These are phyloP conservation scores for Stagonosporopsis rhizophila DNA, from an alignment of 2,329 filamentous ascomycete genomes.

Conservation along the genomic window DNA sequence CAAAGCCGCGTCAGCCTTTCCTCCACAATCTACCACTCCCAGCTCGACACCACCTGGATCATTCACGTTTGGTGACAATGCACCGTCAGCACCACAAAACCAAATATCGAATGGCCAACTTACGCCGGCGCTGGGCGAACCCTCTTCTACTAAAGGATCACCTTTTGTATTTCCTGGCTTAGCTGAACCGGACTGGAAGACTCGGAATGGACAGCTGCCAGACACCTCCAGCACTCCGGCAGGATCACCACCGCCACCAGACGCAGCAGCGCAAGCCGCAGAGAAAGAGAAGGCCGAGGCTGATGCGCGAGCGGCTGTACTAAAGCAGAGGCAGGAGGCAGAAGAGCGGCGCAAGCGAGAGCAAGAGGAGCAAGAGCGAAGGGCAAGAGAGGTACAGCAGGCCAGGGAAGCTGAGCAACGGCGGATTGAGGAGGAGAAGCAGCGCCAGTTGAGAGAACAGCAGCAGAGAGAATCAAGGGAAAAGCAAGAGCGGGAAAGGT, in stretches of 20 bases:
- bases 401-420: conserved; percentile 31
- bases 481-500: conserved; percentile 30
- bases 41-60: conserved; percentile 9
- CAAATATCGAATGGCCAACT: not conserved
- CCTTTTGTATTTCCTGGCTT: conserved; percentile 20
- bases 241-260: conserved; percentile 20
- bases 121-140: not conserved
- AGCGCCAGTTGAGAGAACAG: conserved; percentile 21
- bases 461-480: conserved; percentile 24
- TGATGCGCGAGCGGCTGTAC: conserved; percentile 19
- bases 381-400: conserved; percentile 20
- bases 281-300: conserved; percentile 26
- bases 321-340: conserved; percentile 19
- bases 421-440: conserved; percentile 23
- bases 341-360: conserved; percentile 20
- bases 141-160: not conserved
- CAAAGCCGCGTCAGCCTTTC: not conserved
- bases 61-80: conserved; percentile 4
- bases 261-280: conserved; percentile 18
- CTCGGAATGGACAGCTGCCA: conserved; percentile 1
- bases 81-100: not conserved
- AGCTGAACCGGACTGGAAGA: not conserved
- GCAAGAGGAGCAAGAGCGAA: conserved; percentile 11
- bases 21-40: conserved; percentile 8
- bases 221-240: conserved; percentile 14